Evolutionary conservation across 164 flowering plant species (phyloP).

Genomic region (Malania oleifera): DNA sequence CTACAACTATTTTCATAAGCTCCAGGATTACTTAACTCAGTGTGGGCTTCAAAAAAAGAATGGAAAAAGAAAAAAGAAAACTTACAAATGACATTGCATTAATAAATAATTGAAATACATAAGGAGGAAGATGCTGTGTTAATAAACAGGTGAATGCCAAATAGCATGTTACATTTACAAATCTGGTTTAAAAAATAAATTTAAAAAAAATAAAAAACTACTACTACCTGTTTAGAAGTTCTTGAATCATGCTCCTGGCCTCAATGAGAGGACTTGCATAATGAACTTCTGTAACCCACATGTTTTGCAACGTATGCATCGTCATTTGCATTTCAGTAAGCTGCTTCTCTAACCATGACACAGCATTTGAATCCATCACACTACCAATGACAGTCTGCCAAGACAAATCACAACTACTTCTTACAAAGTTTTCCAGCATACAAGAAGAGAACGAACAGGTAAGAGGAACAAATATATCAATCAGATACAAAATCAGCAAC

Average conservation of each 20-base stretch:
- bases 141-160: too few species aligned
- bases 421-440: neutral
- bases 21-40: too few species aligned
- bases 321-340: slow-evolving; percentile 28
- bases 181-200: too few species aligned
- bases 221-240: slow-evolving; percentile 25
- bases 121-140: too few species aligned
- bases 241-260: slow-evolving; percentile 42
- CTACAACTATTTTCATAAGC: too few species aligned
- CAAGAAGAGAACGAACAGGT: neutral
- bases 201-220: too few species aligned
- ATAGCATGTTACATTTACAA: too few species aligned
- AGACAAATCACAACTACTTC: neutral
- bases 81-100: too few species aligned
- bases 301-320: slow-evolving; percentile 32
- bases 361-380: slow-evolving; percentile 42
- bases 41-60: too few species aligned
- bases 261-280: slow-evolving; percentile 34
- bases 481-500: neutral
- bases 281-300: slow-evolving; percentile 57
- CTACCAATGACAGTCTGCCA: slow-evolving; percentile 49
- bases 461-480: neutral
- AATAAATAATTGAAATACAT: too few species aligned
- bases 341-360: slow-evolving; percentile 24
- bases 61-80: too few species aligned